Evolutionary conservation across 164 flowering plant species (phyloP), one percentile per base, ranked within the genome.

Genomic region (Aristolochia californica): DNA sequence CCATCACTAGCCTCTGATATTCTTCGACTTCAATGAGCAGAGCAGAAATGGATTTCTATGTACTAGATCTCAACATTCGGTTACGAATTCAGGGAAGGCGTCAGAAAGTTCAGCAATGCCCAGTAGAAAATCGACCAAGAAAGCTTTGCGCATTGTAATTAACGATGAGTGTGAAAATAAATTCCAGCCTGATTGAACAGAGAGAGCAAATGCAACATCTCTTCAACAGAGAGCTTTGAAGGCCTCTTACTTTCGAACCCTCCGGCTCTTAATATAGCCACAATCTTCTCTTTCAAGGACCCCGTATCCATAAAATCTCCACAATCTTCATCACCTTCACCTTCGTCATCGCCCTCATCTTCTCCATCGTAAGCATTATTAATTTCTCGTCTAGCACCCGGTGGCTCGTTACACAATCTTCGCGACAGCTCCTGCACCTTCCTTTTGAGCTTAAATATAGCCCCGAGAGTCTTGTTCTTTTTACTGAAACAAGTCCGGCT

Each of bases 391-490:
- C n/a, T n/a, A n/a, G n/a, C n/a, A n/a, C n/a, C n/a, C n/a, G n/a
- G n/a, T 87, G 1, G 38, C 5, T 55, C 49, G 8, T 28, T 24
- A 61, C 56, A 0, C 83, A 76, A 56, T 13, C 66, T 60, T 26
- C 53, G 70, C 61, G 75, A 56, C 9, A 91, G 70, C 74, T 89
- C 96, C 55, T 70, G 40, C 50, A 89, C 67, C 77, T 83, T 93
- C 80, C 69, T 89, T 80, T 87, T 93, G 71, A 83, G 91, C 85
- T 78, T 87, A 56, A 93, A 87, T 0, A 78, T 87, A 1, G 97
- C 95, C 10, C 97, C 99, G 23, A 93, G 43, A 0, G 97, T 89
- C 76, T 83, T 93, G 64, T 93, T 93, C 72, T 93, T 89, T 72
- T 81, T 89, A 50, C 79, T 45, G 62, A 93, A 89, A 73, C 97